phyloP scores from a whole-genome alignment of 2,329 filamentous ascomycete genomes.

The Lecanicillium sp. region DNA sequence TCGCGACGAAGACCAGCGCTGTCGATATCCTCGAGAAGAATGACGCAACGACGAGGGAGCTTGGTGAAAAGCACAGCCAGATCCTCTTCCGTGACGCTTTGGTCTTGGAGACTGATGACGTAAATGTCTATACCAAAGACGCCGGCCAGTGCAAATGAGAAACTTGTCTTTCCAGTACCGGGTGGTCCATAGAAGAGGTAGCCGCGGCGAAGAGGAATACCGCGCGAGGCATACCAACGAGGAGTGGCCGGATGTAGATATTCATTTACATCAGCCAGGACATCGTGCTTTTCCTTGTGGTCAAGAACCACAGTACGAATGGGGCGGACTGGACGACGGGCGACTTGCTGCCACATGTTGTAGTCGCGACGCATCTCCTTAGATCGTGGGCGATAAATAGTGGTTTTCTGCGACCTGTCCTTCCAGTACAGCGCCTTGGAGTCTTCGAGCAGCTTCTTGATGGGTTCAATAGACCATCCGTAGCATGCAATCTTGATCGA shows the following conservation, averaged over 20 bases:
- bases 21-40: conserved; percentile 65
- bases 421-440: conserved; percentile 47
- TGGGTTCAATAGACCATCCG: conserved; percentile 42
- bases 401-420: conserved; percentile 50
- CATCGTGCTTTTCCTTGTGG: conserved; percentile 54
- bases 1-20: conserved; percentile 52
- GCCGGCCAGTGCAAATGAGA: conserved; percentile 60
- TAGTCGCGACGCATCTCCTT: conserved; percentile 41
- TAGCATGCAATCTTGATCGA: conserved; percentile 49
- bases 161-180: conserved; percentile 66
- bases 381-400: conserved; percentile 48
- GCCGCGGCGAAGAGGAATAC: conserved; percentile 69
- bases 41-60: conserved; percentile 57
- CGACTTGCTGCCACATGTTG: conserved; percentile 50
- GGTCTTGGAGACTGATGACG: conserved; percentile 51
- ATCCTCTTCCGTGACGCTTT: conserved; percentile 56
- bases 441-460: conserved; percentile 50
- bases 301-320: conserved; percentile 74
- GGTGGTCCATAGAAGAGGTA: conserved; percentile 74
- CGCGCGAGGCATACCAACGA: conserved; percentile 67
- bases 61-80: conserved; percentile 53
- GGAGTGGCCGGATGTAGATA: conserved; percentile 66
- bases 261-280: conserved; percentile 69
- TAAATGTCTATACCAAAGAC: conserved; percentile 63
- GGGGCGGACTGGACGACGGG: conserved; percentile 59